These are phyloP conservation scores for Dispira simplex DNA, from an alignment of 192 early-diverging fungal genomes.

Conservation along the genomic window DNA sequence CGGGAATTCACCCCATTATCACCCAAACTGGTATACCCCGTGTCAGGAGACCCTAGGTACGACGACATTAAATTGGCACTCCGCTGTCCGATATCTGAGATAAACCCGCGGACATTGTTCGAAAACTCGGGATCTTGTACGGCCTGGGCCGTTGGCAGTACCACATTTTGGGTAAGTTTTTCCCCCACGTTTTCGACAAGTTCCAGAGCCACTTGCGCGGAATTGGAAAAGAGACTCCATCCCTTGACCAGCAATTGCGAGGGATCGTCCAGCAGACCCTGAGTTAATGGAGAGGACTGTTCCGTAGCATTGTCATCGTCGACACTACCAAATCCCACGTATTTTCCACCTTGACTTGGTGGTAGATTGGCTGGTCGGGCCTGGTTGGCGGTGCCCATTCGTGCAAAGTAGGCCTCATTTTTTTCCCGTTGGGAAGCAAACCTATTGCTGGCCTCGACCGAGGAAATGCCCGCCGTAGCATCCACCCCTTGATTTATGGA, in stretches of 20 bases:
- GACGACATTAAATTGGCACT: neutral
- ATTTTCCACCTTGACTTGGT: slow-evolving; percentile 64
- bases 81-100: slow-evolving; percentile 5
- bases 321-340: slow-evolving; percentile 54
- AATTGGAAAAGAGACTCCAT: slow-evolving; percentile 33
- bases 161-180: neutral
- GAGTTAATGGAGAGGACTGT: slow-evolving; percentile 15
- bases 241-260: slow-evolving; percentile 48
- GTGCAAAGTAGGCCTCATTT: slow-evolving; percentile 70
- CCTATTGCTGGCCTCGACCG: neutral
- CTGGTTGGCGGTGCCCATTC: slow-evolving; percentile 40
- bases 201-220: slow-evolving; percentile 5
- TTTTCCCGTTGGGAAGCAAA: slow-evolving; percentile 30
- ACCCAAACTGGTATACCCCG: neutral
- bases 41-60: neutral
- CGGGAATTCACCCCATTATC: neutral
- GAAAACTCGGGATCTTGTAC: slow-evolving; percentile 7
- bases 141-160: neutral
- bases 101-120: slow-evolving; percentile 4
- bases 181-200: slow-evolving; percentile 3
- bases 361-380: slow-evolving; percentile 39
- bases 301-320: slow-evolving; percentile 12
- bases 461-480: slow-evolving; percentile 1
- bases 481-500: slow-evolving; percentile 11
- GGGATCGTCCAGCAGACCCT: slow-evolving; percentile 53